Conservation (phyloP, 108 stramenopile species). For the Pseudonitzschia multiseries region DNA sequence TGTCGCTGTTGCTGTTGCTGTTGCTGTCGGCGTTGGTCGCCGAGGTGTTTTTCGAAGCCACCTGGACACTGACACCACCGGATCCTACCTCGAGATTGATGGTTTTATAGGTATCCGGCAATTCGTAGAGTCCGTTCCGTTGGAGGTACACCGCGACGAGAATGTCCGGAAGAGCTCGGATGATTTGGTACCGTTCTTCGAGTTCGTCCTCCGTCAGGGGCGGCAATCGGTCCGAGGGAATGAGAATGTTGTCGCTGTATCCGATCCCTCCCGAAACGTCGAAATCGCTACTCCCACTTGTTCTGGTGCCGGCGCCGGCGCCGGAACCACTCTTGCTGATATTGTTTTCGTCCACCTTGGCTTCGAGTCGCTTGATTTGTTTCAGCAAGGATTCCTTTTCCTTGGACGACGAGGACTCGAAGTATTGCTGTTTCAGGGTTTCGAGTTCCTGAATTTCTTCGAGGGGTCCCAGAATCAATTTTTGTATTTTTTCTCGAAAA, state of each 20-base stretch:
- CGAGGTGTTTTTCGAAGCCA: not conserved
- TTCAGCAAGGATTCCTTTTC: slow-evolving; percentile 35
- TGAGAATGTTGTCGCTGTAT: slow-evolving; percentile 31
- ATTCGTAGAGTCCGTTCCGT: slow-evolving; percentile 18
- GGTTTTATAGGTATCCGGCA: slow-evolving; percentile 1
- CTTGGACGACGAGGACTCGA: slow-evolving; percentile 27
- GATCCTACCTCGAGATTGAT: slow-evolving; percentile 2
- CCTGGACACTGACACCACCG: not conserved
- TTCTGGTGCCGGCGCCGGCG: not conserved
- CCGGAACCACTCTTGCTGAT: too few relatives aligned
- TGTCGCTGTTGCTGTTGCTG: not conserved
- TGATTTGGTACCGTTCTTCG: slow-evolving; percentile 28
- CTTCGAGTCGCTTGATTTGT: slow-evolving; percentile 36
- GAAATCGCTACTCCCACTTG: too few relatives aligned
- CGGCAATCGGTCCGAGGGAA: slow-evolving; percentile 13
- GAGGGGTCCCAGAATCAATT: slow-evolving; percentile 34
- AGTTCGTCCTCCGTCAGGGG: slow-evolving; percentile 33
- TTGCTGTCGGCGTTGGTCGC: not conserved
- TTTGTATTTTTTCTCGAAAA: slow-evolving; percentile 40
- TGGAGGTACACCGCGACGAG: slow-evolving; percentile 42
- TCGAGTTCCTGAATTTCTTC: slow-evolving; percentile 41
- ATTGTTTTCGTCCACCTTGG: slow-evolving; percentile 13
- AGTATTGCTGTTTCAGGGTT: slow-evolving; percentile 28
- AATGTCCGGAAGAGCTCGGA: slow-evolving; percentile 29
- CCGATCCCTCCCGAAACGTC: slow-evolving; percentile 5